Evolutionary conservation across 129 eudicot species (phyloP), one percentile per base, ranked within the genome.

Genomic region (Flaveria bidentis): DNA sequence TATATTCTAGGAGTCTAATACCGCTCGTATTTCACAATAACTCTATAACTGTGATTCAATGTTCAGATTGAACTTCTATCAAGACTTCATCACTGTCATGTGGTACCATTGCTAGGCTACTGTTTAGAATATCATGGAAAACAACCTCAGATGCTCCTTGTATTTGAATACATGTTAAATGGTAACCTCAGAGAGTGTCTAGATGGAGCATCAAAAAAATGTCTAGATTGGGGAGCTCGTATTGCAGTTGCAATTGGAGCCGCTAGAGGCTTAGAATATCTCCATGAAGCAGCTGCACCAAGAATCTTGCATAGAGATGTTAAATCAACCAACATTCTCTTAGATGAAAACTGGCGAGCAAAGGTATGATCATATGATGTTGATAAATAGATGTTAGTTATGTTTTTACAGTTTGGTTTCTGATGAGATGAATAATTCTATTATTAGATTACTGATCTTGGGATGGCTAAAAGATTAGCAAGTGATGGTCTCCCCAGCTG

Each of bases 271-370:
- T 87, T 95, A 78, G 99, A 95, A 72, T 95, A 95, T 83, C 97
- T 95, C 70, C 99, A 95, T 78, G 99, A 91, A 69, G 96, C 96
- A 76, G 96, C 97, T 66, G 96, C 92, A 18, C 99, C 99, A 15
- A 83, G 84, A 86, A 95, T 95, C 63, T 73, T 95, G 92, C 99
- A 95, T 75, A 86, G 99, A 86, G 99, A 95, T 49, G 97, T 95
- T 56, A 95, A 95, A 80, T 91, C 99, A 22, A 87, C 97, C 4
- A 95, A 95, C 79, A 87, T 95, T 73, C 91, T 95, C 50, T 76
- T 95, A 71, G 97, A 95, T 82, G 96, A 91, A 72, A 87, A 87
- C 15, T 95, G 96, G 98, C 82, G 89, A 68, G 90, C 98, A 41
- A 94, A 94, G 88, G 98, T 91, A 76, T 33, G 85, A 52, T 52